These are phyloP conservation scores for Cryptosporidium sp. DNA, from an alignment of 169 alveolate species.

Conservation along the genomic window DNA sequence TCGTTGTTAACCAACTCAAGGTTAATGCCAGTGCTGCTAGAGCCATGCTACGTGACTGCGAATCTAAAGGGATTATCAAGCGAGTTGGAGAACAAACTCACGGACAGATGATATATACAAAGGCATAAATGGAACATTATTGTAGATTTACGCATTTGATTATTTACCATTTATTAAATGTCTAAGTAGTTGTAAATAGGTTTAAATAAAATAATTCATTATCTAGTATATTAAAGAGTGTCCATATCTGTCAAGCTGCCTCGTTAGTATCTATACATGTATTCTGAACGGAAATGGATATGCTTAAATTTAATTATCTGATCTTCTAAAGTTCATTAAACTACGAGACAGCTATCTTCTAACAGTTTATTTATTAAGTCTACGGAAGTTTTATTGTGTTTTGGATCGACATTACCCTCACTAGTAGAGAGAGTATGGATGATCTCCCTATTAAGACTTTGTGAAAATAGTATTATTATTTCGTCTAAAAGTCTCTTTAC, in stretches of 20 bases:
- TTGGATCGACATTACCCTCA: neutral
- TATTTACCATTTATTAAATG: neutral
- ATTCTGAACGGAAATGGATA: neutral
- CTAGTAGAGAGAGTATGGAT: neutral
- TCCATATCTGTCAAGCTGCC: neutral
- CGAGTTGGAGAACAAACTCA: conserved; percentile 84
- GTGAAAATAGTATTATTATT: conserved; percentile 24
- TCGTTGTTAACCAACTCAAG: conserved; percentile 83
- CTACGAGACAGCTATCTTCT: neutral
- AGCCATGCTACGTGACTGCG: conserved; percentile 84
- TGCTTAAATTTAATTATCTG: neutral
- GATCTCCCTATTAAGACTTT: conserved; percentile 6
- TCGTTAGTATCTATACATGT: neutral
- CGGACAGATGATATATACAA: conserved; percentile 80
- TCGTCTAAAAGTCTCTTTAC: conserved; percentile 20
- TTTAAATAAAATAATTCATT: neutral
- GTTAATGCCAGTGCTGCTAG: conserved; percentile 87
- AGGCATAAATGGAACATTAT: conserved; percentile 6
- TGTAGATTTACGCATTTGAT: neutral
- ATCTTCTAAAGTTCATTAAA: neutral
- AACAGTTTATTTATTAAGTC: neutral
- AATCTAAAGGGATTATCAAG: conserved; percentile 78
- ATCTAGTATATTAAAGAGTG: neutral
- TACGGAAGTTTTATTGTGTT: neutral
- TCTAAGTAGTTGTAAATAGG: neutral